These are phyloP conservation scores for Fonsecaea monophora DNA, from an alignment of 2,329 filamentous ascomycete species.

Conservation along the genomic window DNA sequence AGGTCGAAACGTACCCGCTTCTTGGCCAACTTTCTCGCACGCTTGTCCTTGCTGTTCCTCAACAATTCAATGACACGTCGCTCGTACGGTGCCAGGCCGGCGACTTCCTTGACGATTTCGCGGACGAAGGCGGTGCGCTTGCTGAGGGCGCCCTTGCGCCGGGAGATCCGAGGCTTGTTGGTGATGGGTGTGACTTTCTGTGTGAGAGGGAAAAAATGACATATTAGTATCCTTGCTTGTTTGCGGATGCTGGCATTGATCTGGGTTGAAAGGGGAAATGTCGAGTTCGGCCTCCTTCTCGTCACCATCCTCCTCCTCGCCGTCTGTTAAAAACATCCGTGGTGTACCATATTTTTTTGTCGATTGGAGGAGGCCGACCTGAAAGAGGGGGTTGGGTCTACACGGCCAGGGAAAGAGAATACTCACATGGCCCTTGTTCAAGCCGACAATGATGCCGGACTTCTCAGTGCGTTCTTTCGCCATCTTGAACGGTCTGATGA, in stretches of 20 bases:
- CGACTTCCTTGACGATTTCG: slow-evolving; percentile 97
- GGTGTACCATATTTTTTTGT: neutral
- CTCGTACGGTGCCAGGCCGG: slow-evolving; percentile 94
- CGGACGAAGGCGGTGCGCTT: slow-evolving; percentile 97
- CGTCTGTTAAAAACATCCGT: neutral
- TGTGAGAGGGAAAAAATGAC: slow-evolving; percentile 51
- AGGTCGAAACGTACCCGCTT: slow-evolving; percentile 50
- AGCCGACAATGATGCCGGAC: slow-evolving; percentile 64
- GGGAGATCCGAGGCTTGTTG: slow-evolving; percentile 77
- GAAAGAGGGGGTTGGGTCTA: neutral
- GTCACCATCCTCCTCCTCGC: neutral
- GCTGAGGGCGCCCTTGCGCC: slow-evolving; percentile 93
- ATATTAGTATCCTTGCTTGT: slow-evolving; percentile 18
- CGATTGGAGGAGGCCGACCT: neutral
- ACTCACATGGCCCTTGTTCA: slow-evolving; percentile 72
- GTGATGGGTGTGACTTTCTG: slow-evolving; percentile 85
- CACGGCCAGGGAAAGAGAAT: neutral
- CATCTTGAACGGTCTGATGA: slow-evolving; percentile 49
- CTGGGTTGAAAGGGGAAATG: neutral
- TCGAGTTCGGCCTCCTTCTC: neutral
- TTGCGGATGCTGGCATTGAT: neutral
- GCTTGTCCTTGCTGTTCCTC: slow-evolving; percentile 89
- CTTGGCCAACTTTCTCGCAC: slow-evolving; percentile 42
- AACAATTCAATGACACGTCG: slow-evolving; percentile 98
- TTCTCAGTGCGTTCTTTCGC: slow-evolving; percentile 53